Evolutionary conservation across 495 filamentous ascomycete species (phyloP).

Genomic region (Aspergillus egyptiacus): DNA sequence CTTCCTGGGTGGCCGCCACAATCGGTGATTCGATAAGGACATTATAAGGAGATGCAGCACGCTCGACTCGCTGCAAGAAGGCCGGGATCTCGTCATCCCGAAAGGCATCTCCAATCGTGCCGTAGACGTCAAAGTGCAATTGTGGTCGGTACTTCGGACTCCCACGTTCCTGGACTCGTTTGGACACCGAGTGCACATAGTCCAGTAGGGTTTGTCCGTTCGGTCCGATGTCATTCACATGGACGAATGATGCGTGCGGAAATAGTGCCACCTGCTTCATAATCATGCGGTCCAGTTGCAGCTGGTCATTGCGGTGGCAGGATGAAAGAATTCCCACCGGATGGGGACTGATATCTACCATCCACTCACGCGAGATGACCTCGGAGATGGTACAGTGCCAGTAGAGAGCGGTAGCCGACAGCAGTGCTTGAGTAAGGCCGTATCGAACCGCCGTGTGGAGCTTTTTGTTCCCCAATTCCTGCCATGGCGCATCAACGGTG

Average conservation of each 20-base stretch:
- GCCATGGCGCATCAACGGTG: constrained; percentile 1
- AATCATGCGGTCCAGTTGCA: constrained; percentile 14
- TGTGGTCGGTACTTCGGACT: constrained; percentile 2
- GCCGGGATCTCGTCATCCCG: background rate
- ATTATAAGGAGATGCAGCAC: constrained; percentile 1
- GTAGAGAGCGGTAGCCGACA: constrained; percentile 1
- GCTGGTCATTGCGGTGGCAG: constrained; percentile 10
- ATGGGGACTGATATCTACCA: background rate
- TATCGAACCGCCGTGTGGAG: constrained; percentile 10
- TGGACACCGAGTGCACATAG: background rate
- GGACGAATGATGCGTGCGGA: constrained; percentile 12
- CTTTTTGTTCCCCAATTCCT: background rate
- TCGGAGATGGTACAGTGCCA: background rate
- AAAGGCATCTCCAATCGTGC: constrained; percentile 8
- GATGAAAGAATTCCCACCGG: constrained; percentile 9
- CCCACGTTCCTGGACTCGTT: constrained; percentile 7
- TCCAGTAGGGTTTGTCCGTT: background rate
- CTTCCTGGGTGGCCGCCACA: constrained; percentile 4
- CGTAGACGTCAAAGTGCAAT: constrained; percentile 15
- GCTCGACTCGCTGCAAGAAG: background rate
- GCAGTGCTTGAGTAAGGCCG: constrained; percentile 12
- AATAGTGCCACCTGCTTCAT: constrained; percentile 11
- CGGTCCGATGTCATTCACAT: constrained; percentile 10
- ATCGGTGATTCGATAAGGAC: constrained; percentile 11
- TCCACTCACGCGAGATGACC: constrained; percentile 8